Conservation (phyloP, 2,329 filamentous ascomycete genomes). For the Hypoxylon sp. region DNA sequence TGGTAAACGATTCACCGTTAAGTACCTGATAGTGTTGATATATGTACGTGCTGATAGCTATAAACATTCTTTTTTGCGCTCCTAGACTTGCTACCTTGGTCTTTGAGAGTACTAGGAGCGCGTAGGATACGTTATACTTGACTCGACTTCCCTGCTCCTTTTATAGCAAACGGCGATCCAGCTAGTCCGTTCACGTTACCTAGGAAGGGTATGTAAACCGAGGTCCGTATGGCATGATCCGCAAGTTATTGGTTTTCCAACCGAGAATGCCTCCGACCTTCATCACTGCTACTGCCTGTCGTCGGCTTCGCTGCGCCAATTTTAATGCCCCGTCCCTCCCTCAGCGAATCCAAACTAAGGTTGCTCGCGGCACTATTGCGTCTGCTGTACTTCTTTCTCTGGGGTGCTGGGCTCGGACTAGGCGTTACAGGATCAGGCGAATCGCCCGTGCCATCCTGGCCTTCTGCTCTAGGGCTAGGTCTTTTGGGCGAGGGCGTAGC, state of each 20-base stretch:
- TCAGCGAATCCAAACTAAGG: conserved; percentile 57
- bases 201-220: conserved; percentile 29
- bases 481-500: conserved; percentile 36
- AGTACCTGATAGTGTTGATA: neutral
- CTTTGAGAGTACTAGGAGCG: neutral
- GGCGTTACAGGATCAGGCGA: conserved; percentile 22
- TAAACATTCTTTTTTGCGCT: conserved; percentile 3
- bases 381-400: conserved; percentile 40
- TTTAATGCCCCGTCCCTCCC: conserved; percentile 56
- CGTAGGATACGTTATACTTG: neutral
- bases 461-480: conserved; percentile 14
- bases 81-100: neutral
- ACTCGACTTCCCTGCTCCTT: neutral
- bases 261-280: conserved; percentile 32
- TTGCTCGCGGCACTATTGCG: conserved; percentile 52
- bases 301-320: conserved; percentile 55
- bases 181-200: conserved; percentile 10
- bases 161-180: conserved; percentile 26
- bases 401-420: conserved; percentile 41
- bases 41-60: conserved; percentile 6
- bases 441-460: conserved; percentile 39
- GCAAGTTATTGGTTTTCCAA: neutral
- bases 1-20: neutral
- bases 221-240: neutral
- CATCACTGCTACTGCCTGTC: conserved; percentile 50